These are phyloP conservation scores for Penicillium glabrum DNA, from an alignment of 2,329 filamentous ascomycete species.

Conservation along the genomic window DNA sequence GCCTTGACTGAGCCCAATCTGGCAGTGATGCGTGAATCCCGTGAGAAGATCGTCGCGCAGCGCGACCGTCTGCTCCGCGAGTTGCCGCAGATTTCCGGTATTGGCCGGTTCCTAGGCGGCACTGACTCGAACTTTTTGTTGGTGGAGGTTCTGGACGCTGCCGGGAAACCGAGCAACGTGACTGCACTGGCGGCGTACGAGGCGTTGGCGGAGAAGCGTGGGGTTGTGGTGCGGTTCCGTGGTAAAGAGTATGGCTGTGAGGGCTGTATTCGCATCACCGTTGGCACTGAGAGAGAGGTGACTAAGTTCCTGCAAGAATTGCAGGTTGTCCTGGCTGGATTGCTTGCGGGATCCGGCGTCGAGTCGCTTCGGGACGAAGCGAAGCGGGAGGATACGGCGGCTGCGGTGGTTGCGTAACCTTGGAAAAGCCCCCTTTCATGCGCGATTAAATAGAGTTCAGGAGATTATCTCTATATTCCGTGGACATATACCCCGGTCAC, in stretches of 20 bases:
- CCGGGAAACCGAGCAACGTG: constrained; percentile 72
- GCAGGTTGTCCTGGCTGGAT: constrained; percentile 49
- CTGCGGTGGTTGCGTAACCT: constrained; percentile 17
- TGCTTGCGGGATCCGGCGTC: constrained; percentile 43
- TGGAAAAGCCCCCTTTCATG: background rate
- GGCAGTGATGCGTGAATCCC: constrained; percentile 69
- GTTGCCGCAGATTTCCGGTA: constrained; percentile 71
- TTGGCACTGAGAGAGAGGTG: constrained; percentile 87
- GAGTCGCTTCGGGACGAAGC: constrained; percentile 40
- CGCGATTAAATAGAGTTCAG: background rate
- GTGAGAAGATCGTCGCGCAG: constrained; percentile 70
- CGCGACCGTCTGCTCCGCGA: constrained; percentile 72
- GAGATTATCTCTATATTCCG: background rate
- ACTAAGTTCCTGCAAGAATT: constrained; percentile 73
- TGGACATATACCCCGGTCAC: background rate
- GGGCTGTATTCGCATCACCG: constrained; percentile 86
- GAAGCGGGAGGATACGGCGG: constrained; percentile 49
- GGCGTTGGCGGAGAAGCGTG: constrained; percentile 76
- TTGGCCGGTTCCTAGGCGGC: constrained; percentile 80
- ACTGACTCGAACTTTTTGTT: constrained; percentile 84
- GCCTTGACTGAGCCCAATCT: constrained; percentile 70
- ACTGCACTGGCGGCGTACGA: constrained; percentile 80
- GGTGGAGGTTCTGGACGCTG: constrained; percentile 77
- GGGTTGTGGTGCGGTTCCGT: constrained; percentile 90
- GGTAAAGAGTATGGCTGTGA: constrained; percentile 89